Percentiles rank a stretch among this genome's conserved stretches.
phyloP scores from a whole-genome alignment of 1,139 yeast species.

The Yamadazyma triangularis region DNA sequence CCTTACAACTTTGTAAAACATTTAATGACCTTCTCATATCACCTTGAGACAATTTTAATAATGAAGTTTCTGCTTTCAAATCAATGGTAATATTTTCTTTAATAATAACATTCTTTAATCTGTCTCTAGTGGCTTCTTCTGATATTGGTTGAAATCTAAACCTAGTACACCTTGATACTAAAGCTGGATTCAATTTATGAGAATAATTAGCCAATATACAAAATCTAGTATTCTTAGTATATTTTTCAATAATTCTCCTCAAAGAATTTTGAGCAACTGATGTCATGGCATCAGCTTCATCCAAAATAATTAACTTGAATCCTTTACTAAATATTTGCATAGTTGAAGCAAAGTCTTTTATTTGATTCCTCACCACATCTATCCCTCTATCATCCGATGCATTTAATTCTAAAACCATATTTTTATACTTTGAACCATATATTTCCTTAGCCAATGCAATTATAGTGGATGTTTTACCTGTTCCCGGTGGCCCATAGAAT shows the following conservation, averaged over 20 bases:
- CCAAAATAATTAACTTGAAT: slow-evolving; percentile 86
- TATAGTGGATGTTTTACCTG: slow-evolving; percentile 94
- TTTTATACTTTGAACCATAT: slow-evolving; percentile 79
- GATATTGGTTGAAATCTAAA: slow-evolving; percentile 87
- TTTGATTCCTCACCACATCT: slow-evolving; percentile 80
- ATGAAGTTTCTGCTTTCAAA: slow-evolving; percentile 58
- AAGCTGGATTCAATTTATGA: slow-evolving; percentile 92
- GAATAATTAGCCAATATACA: slow-evolving; percentile 96
- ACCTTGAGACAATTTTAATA: slow-evolving; percentile 72
- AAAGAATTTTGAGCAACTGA: slow-evolving; percentile 91
- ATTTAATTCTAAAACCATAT: slow-evolving; percentile 87
- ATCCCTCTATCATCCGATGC: slow-evolving; percentile 87
- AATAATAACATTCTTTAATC: slow-evolving; percentile 65
- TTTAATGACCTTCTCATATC: slow-evolving; percentile 96
- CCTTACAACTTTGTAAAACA: slow-evolving; percentile 90
- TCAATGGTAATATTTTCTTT: slow-evolving; percentile 59
- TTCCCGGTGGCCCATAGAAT: slow-evolving; percentile 97
- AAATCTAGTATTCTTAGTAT: slow-evolving; percentile 91
- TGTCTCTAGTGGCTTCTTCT: slow-evolving; percentile 58
- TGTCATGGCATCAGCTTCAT: slow-evolving; percentile 99
- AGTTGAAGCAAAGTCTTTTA: slow-evolving; percentile 82
- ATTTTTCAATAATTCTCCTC: slow-evolving; percentile 87
- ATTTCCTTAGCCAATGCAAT: slow-evolving; percentile 86
- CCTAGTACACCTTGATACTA: slow-evolving; percentile 89
- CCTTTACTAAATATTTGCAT: slow-evolving; percentile 82